A percentile compares a stretch with the other conserved stretches of the same genome.
phyloP scores from a whole-genome alignment of 2,329 filamentous ascomycete genomes.

The Aureobasidium subglaciale region DNA sequence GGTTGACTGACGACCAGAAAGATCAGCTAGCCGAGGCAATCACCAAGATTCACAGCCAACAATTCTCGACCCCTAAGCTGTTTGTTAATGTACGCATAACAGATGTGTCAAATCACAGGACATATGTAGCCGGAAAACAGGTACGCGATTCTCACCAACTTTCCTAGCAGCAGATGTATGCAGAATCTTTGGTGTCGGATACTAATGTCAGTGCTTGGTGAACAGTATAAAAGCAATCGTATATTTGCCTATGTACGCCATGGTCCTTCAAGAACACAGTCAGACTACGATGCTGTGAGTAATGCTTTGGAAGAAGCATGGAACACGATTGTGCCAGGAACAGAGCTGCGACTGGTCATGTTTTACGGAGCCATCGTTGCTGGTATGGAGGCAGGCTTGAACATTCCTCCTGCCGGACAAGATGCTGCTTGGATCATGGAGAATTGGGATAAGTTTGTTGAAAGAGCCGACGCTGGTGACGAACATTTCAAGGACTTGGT shows the following conservation, averaged over 20 bases:
- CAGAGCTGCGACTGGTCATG: conserved; percentile 20
- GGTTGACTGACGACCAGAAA: conserved; percentile 29
- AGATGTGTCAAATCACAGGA: conserved; percentile 20
- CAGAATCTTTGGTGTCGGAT: background rate
- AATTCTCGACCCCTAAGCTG: conserved; percentile 36
- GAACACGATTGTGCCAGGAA: conserved; percentile 25
- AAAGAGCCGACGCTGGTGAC: conserved; percentile 29
- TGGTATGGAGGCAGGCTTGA: conserved; percentile 29
- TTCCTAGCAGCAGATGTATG: background rate
- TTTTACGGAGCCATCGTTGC: conserved; percentile 23
- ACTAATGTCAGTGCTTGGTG: background rate
- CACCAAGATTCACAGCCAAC: conserved; percentile 35
- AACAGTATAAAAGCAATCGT: conserved; percentile 23
- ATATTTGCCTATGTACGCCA: conserved; percentile 31
- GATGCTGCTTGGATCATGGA: conserved; percentile 29
- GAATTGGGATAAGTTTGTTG: conserved; percentile 28
- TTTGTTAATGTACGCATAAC: conserved; percentile 41
- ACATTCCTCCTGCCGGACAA: conserved; percentile 24
- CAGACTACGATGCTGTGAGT: conserved; percentile 27
- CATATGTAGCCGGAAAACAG: conserved; percentile 33
- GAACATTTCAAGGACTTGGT: conserved; percentile 29
- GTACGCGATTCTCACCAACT: conserved; percentile 5
- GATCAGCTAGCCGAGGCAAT: conserved; percentile 34
- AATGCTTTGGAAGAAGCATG: conserved; percentile 23
- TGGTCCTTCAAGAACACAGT: conserved; percentile 26